Base-by-base conservation (phyloP, 345 rosid genomes). In the Populus nigra region DNA sequence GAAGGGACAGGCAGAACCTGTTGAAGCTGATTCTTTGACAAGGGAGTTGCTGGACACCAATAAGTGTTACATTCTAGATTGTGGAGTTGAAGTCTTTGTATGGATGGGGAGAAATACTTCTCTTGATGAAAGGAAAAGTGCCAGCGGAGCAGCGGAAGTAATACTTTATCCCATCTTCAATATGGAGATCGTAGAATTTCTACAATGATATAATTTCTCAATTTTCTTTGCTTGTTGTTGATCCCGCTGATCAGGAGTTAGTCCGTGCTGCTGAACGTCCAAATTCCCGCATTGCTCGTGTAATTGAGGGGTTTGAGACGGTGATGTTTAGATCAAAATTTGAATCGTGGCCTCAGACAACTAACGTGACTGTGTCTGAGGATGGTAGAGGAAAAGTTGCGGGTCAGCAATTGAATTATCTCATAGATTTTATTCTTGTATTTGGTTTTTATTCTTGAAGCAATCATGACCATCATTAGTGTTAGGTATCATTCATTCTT, bases 301-400 rank as follows among this genome's bases (percentile, higher is more conserved):
- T 62, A 23, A 62, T 23, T 62, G 66, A 23, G 86, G 99, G 99
- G 77, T 94, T 90, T 83, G 99, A 96, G 88, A 91, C 99, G 0
- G 97, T 96, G 72, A 85, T 86, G 87, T 94, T 96, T 81, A 85
- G 92, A 76, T 92, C 92, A 1, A 94, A 92, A 86, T 96, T 96
- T 86, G 95, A 89, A 70, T 89, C 93, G 45, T 96, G 99, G 99
- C 98, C 98, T 10, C 82, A 85, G 83, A 77, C 88, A 61, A 80
- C 85, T 82, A 85, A 88, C 36, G 90, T 81, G 75, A 77, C 97
- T 41, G 97, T 92, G 49, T 87, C 99, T 6, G 94, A 89, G 86
- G 98, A 94, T 83, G 99, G 99, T 76, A 89, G 97, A 87, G 97
- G 99, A 87, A 94, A 93, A 86, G 98, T 96, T 77, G 99, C 99